Base-by-base conservation (phyloP, 2,329 filamentous ascomycete genomes). In the Stachybotrys elegans region DNA sequence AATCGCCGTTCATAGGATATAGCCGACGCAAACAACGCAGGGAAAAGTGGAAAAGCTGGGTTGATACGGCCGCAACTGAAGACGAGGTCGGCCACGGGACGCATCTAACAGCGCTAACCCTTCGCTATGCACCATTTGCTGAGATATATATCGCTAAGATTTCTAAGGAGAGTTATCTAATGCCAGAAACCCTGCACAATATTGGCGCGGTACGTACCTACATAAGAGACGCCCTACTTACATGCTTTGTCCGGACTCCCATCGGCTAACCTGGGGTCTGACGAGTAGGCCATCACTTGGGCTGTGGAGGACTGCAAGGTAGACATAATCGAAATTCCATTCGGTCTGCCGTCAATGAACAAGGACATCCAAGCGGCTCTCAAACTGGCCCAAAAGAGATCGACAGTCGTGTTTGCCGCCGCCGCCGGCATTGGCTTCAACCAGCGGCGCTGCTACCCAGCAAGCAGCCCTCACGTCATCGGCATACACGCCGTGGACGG, bases 291-390 rank as follows among this genome's bases (percentile, higher is more conserved):
- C 17, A 56, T 59, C 13, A 25, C 43, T 3, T 48, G 51, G 45
- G 57, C 54, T 4, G 46, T 44, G 1, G 35, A 50, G 3, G 29
- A 49, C 14, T 42, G 43, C 14, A 22, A 53, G n/a, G 57, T 48
- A 1, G 49, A 59, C 31, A 54, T 60, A 25, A 55, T 59, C 16
- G 52, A 49, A 23, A 56, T 60, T 51, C 57, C 55, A 2, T 58
- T 60, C 27, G 55, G 51, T 1, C 48, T 57, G 17, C 36, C 44
- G 2, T 23, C 46, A 6, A 11, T 25, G 21, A 21, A 50, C 23
- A 22, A 31, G 5, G 40, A 36, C 3, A 48, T 50, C 17, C 23
- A 42, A 2, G 27, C 16, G 3, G 48, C 46, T 1, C 35, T 54
- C 19, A 11, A 42, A n/a, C 8, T 22, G n/a, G 41, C 40, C 23